phyloP scores from a whole-genome alignment of 805 yeast genomes.

The Schizosaccharomyces octosporus region DNA sequence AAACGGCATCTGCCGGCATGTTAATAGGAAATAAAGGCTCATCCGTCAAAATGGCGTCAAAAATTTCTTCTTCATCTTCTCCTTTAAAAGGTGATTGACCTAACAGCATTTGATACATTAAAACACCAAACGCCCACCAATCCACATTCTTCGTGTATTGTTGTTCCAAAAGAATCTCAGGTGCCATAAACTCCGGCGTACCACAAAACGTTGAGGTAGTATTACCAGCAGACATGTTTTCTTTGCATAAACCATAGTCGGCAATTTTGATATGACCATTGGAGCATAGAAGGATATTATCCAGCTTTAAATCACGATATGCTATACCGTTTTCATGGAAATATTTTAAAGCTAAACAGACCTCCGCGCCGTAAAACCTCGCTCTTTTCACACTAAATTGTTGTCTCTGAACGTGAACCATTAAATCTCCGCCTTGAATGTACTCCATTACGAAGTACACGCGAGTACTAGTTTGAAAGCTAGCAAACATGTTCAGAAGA shows the following conservation, averaged over 20 bases:
- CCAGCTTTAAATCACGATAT: slow-evolving; percentile 87
- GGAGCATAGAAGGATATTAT: slow-evolving; percentile 68
- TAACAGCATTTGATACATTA: slow-evolving; percentile 81
- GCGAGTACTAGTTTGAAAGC: slow-evolving; percentile 93
- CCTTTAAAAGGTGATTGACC: slow-evolving; percentile 95
- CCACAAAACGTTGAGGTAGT: slow-evolving; percentile 93
- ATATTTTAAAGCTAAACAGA: slow-evolving; percentile 66
- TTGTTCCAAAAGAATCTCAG: slow-evolving; percentile 81
- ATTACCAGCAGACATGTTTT: slow-evolving; percentile 60
- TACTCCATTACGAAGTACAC: slow-evolving; percentile 98
- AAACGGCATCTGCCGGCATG: slow-evolving; percentile 87
- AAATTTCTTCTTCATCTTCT: slow-evolving; percentile 88
- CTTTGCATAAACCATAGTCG: slow-evolving; percentile 92
- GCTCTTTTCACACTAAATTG: slow-evolving; percentile 81
- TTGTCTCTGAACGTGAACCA: slow-evolving; percentile 96
- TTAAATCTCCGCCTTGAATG: slow-evolving; percentile 88
- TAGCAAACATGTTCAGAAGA: slow-evolving; percentile 67
- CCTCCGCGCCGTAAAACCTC: slow-evolving; percentile 93
- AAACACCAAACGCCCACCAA: slow-evolving; percentile 99
- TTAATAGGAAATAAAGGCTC: slow-evolving; percentile 92
- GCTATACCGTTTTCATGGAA: slow-evolving; percentile 90
- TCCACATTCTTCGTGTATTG: slow-evolving; percentile 84
- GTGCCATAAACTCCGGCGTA: slow-evolving; percentile 98
- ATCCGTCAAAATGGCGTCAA: slow-evolving; percentile 85
- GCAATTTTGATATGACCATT: slow-evolving; percentile 90